Evolutionary conservation across 306 rosid genomes (phyloP).

Genomic region (Canavalia ensiformis): DNA sequence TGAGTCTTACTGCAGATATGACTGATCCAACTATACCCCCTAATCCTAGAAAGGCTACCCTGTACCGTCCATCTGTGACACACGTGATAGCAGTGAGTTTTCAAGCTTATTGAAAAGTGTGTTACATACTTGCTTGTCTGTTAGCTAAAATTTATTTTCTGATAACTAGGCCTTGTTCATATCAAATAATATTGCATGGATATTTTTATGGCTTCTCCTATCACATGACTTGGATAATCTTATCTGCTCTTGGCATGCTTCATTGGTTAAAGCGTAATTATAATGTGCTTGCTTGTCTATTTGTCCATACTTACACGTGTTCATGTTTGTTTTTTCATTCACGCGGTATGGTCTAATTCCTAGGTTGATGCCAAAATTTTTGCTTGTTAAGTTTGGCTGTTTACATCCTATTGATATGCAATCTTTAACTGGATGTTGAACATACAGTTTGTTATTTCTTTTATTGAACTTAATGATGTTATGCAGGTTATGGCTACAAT

Average conservation of each 20-base stretch:
- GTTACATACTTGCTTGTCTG: constrained; percentile 21
- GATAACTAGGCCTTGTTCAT: constrained; percentile 16
- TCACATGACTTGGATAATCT: constrained; percentile 25
- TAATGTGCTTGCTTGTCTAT: constrained; percentile 33
- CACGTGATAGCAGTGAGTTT: constrained; percentile 92
- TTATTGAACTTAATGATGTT: constrained; percentile 46
- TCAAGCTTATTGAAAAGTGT: constrained; percentile 33
- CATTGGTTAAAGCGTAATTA: constrained; percentile 10
- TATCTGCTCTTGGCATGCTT: constrained; percentile 13
- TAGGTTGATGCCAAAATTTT: constrained; percentile 9
- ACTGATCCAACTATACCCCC: constrained; percentile 86
- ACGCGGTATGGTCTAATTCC: constrained; percentile 22
- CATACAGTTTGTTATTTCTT: constrained; percentile 41
- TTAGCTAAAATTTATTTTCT: constrained; percentile 27
- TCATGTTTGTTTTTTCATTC: constrained; percentile 24
- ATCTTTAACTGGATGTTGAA: background rate
- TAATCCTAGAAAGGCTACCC: constrained; percentile 91
- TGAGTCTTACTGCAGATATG: constrained; percentile 87
- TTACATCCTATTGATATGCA: constrained; percentile 24
- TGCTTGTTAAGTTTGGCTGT: constrained; percentile 26
- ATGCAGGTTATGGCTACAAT: constrained; percentile 92
- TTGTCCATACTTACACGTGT: background rate
- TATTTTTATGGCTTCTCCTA: constrained; percentile 38
- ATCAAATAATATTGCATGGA: constrained; percentile 18
- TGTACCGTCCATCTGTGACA: constrained; percentile 91